These are phyloP conservation scores for Cyberlindnera amylophila DNA, from an alignment of 805 yeast genomes.

Conservation along the genomic window DNA sequence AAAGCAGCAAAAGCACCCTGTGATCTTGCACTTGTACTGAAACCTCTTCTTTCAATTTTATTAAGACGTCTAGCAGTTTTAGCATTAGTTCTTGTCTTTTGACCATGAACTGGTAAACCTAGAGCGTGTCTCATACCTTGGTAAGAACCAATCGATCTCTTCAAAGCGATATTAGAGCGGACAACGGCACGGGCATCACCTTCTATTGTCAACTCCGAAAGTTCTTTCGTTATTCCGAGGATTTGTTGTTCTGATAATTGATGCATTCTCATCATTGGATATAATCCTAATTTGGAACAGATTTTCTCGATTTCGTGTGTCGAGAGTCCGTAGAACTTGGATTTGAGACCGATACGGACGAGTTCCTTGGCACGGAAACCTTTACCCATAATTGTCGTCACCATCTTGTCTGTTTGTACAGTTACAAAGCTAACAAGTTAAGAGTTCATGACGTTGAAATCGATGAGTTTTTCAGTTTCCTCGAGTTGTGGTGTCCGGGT, in stretches of 20 bases:
- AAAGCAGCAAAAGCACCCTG: slow-evolving; percentile 25
- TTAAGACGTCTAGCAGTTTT: slow-evolving; percentile 85
- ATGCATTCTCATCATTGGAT: slow-evolving; percentile 92
- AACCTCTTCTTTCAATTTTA: slow-evolving; percentile 61
- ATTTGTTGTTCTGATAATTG: slow-evolving; percentile 86
- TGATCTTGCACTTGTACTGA: slow-evolving; percentile 13
- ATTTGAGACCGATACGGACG: slow-evolving; percentile 60
- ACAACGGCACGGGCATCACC: slow-evolving; percentile 72
- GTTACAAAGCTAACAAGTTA: too few species aligned
- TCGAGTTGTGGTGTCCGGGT: neutral
- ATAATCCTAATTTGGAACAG: slow-evolving; percentile 85
- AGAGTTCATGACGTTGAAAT: too few species aligned
- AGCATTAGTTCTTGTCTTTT: slow-evolving; percentile 87
- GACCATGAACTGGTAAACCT: slow-evolving; percentile 84
- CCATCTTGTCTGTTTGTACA: slow-evolving; percentile 20
- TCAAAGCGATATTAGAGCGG: slow-evolving; percentile 71
- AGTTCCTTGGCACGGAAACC: slow-evolving; percentile 29
- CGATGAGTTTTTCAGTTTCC: neutral
- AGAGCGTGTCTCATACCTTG: slow-evolving; percentile 86
- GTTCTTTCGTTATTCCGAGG: slow-evolving; percentile 81
- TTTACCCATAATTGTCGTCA: slow-evolving; percentile 28
- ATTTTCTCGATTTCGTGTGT: slow-evolving; percentile 61
- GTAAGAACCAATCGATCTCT: slow-evolving; percentile 78
- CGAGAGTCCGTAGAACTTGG: slow-evolving; percentile 88
- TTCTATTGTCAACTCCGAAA: slow-evolving; percentile 79